Conservation (phyloP, 2,329 filamentous ascomycete species). For the Waltergamsia citrina region DNA sequence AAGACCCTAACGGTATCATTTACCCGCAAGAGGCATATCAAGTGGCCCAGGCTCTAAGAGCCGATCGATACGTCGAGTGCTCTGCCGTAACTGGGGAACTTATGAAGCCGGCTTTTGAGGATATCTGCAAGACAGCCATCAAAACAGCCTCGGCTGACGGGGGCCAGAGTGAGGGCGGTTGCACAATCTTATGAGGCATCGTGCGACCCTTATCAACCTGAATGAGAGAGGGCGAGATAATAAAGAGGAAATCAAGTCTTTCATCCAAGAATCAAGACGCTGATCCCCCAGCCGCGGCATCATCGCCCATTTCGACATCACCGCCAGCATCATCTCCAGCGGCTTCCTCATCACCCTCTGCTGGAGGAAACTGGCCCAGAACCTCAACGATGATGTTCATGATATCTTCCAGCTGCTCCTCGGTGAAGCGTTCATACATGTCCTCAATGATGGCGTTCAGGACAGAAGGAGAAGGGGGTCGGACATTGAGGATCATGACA, state of each 20-base stretch:
- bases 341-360: slow-evolving; percentile 17
- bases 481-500: slow-evolving; percentile 58
- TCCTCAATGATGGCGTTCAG: slow-evolving; percentile 59
- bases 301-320: slow-evolving; percentile 27
- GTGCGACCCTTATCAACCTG: too few relatives aligned
- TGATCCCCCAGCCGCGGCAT: slow-evolving; percentile 5
- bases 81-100: slow-evolving; percentile 52
- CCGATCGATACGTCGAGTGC: slow-evolving; percentile 56
- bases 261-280: slow-evolving; percentile 3
- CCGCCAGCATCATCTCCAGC: slow-evolving; percentile 15
- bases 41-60: slow-evolving; percentile 46
- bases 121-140: slow-evolving; percentile 48
- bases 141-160: slow-evolving; percentile 33
- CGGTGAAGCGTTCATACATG: slow-evolving; percentile 48
- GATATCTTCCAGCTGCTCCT: slow-evolving; percentile 49
- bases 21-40: slow-evolving; percentile 52
- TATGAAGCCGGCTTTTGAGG: slow-evolving; percentile 46
- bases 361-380: slow-evolving; percentile 39
- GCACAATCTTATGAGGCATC: slow-evolving; percentile 34
- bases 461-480: slow-evolving; percentile 45
- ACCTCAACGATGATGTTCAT: slow-evolving; percentile 46
- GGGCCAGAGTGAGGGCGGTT: slow-evolving; percentile 47
- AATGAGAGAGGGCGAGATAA: not conserved
- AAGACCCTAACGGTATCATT: slow-evolving; percentile 50
- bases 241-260: too few relatives aligned